Percentiles rank a stretch among this genome's conserved stretches.
These are phyloP conservation scores for Elaeis guineensis DNA, from an alignment of 176 grass and related monocot species.

Conservation along the genomic window DNA sequence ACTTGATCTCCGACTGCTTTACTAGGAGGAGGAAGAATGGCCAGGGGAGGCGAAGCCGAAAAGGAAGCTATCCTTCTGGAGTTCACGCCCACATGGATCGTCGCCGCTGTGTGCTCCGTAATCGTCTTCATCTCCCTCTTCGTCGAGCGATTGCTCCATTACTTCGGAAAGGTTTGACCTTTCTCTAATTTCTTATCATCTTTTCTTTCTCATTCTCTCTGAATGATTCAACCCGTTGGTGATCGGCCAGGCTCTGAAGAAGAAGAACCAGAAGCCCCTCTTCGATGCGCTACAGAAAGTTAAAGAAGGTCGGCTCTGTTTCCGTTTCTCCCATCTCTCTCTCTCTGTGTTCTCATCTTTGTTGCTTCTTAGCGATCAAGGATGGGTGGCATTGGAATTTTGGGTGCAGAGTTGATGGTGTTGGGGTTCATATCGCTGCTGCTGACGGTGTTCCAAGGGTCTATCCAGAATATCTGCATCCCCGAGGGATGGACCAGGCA, in stretches of 20 bases:
- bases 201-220: background rate
- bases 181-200: background rate
- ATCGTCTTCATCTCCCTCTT: slow-evolving; percentile 70
- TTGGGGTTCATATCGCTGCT: slow-evolving; percentile 88
- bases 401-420: slow-evolving; percentile 66
- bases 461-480: slow-evolving; percentile 66
- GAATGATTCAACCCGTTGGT: too few species aligned
- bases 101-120: slow-evolving; percentile 57
- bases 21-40: background rate
- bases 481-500: slow-evolving; percentile 38
- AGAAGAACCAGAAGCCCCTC: slow-evolving; percentile 70
- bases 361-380: too few species aligned
- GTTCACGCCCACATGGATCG: slow-evolving; percentile 89
- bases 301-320: slow-evolving; percentile 52
- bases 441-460: slow-evolving; percentile 67
- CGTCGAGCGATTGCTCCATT: slow-evolving; percentile 65
- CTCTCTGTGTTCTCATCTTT: background rate
- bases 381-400: background rate
- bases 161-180: slow-evolving; percentile 66
- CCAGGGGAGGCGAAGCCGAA: too few species aligned
- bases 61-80: slow-evolving; percentile 33
- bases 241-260: slow-evolving; percentile 41
- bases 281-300: slow-evolving; percentile 88
- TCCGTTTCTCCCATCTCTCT: background rate
- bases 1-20: too few species aligned